phyloP scores from a whole-genome alignment of 164 flowering plant species.

The Vitis cinerea region DNA sequence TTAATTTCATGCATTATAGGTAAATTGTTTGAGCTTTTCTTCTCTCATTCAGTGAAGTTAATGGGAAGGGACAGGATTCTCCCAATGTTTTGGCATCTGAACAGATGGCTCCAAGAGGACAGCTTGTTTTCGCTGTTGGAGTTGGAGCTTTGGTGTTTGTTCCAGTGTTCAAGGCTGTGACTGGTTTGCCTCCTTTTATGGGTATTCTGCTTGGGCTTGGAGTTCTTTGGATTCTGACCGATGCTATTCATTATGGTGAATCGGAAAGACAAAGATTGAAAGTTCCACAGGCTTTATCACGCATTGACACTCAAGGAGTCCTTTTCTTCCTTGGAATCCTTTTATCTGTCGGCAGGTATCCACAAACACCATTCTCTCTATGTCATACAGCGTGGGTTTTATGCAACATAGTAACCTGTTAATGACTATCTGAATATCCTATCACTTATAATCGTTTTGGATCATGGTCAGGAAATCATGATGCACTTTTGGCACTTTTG shows the following conservation, averaged over 20 bases:
- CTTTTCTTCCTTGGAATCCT: conserved; percentile 97
- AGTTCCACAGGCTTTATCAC: conserved; percentile 96
- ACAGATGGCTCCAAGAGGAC: conserved; percentile 96
- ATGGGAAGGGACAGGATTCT: conserved; percentile 69
- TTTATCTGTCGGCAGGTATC: conserved; percentile 89
- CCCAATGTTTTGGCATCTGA: conserved; percentile 78
- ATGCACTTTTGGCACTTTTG: too few relatives aligned
- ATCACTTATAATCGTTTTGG: too few relatives aligned
- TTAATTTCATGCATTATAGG: background rate
- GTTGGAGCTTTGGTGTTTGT: conserved; percentile 90
- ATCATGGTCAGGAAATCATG: too few relatives aligned
- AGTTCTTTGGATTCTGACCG: conserved; percentile 94
- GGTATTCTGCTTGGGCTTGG: conserved; percentile 96
- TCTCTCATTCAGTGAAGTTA: conserved; percentile 73
- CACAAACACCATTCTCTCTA: background rate
- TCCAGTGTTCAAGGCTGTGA: conserved; percentile 92
- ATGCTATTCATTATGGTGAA: conserved; percentile 98
- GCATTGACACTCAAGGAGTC: conserved; percentile 95
- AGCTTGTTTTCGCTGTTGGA: conserved; percentile 87
- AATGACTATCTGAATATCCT: background rate
- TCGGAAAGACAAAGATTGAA: conserved; percentile 79
- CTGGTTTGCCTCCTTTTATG: conserved; percentile 96
- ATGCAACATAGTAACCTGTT: background rate
- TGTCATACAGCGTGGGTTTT: background rate
- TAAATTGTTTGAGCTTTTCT: conserved; percentile 9